These are phyloP conservation scores for Polysphondylium violaceum DNA, from an alignment of 78 protist genomes.

Conservation along the genomic window DNA sequence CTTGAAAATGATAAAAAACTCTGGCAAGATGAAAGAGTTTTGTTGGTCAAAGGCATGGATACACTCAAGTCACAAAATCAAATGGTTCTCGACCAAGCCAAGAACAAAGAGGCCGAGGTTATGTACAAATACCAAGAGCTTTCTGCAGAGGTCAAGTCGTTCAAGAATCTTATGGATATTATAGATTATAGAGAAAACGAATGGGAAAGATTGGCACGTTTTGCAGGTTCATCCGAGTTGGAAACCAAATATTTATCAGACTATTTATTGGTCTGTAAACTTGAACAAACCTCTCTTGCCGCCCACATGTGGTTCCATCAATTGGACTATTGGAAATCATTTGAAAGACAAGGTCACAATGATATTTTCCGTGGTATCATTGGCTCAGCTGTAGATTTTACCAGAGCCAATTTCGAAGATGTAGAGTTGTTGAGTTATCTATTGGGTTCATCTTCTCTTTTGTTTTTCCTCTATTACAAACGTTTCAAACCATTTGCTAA, in stretches of 20 bases:
- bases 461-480: conserved; percentile 23
- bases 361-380: conserved; percentile 55
- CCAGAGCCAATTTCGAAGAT: conserved; percentile 33
- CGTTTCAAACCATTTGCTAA: neutral
- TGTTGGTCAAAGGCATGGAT: neutral
- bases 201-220: conserved; percentile 75
- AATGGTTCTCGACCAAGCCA: too few species aligned
- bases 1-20: conserved; percentile 11
- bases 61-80: too few species aligned
- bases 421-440: conserved; percentile 35
- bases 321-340: conserved; percentile 42
- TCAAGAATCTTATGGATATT: conserved; percentile 7
- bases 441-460: conserved; percentile 32
- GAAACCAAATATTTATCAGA: conserved; percentile 37
- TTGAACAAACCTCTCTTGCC: conserved; percentile 55
- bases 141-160: neutral
- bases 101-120: neutral
- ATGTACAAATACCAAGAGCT: neutral
- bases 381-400: conserved; percentile 10
- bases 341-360: neutral
- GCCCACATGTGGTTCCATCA: conserved; percentile 75
- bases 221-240: conserved; percentile 39
- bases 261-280: conserved; percentile 40
- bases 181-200: conserved; percentile 54
- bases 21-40: conserved; percentile 1